Conservation (phyloP, 163 green algal genomes). For the Coccomyxa subellipsoidea region DNA sequence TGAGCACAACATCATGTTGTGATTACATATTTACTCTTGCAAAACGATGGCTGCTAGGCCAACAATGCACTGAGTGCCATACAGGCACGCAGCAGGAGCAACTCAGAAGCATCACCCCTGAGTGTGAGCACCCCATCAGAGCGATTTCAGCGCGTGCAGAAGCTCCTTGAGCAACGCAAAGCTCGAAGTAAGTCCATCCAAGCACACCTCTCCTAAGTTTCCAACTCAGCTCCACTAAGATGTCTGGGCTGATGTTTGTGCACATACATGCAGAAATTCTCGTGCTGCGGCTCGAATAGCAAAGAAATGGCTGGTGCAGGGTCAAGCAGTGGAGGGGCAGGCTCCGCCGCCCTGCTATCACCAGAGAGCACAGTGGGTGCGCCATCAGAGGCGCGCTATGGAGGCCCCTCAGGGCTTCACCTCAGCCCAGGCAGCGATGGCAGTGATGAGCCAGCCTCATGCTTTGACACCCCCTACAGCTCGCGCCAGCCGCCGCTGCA, state of each 20-base stretch:
- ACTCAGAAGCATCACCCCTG: background rate
- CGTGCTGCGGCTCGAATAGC: background rate
- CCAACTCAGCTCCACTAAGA: too few species aligned
- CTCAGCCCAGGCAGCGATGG: background rate
- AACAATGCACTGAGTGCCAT: too few species aligned
- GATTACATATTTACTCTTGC: too few species aligned
- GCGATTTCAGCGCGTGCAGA: conserved; percentile 15
- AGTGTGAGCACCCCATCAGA: conserved; percentile 1
- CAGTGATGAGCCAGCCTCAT: background rate
- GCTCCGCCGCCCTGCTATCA: background rate
- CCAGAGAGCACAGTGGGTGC: conserved; percentile 20
- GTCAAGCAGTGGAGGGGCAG: background rate
- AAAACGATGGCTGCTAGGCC: too few species aligned
- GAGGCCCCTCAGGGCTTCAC: background rate
- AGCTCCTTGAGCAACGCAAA: conserved; percentile 16
- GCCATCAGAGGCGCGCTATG: background rate
- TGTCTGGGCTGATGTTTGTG: background rate
- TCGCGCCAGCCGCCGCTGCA: background rate
- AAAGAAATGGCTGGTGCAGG: background rate
- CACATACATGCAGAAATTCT: background rate
- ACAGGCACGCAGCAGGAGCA: background rate
- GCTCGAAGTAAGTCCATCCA: background rate
- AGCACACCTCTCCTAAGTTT: background rate
- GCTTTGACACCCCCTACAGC: background rate
- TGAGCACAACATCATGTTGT: background rate